phyloP scores from a whole-genome alignment of 192 early-diverging fungal genomes.

The Chytriomyces confervae region DNA sequence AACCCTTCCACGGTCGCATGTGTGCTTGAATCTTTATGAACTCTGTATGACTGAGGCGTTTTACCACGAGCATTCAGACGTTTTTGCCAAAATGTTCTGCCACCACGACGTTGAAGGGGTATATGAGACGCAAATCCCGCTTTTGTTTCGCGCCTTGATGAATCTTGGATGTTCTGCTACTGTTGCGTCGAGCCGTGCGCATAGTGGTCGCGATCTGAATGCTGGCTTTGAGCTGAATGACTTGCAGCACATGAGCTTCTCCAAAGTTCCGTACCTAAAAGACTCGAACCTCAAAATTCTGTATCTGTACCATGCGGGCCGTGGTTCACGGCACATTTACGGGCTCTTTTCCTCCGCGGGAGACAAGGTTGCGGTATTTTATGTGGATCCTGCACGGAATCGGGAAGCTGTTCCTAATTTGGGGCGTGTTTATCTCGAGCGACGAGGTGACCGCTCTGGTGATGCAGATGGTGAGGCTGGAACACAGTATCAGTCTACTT shows the following conservation, averaged over 20 bases:
- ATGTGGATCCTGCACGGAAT: slow-evolving; percentile 70
- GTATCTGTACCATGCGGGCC: slow-evolving; percentile 78
- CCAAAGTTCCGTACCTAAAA: slow-evolving; percentile 45
- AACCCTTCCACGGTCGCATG: slow-evolving; percentile 81
- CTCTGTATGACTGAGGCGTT: slow-evolving; percentile 81
- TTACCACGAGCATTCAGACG: slow-evolving; percentile 73
- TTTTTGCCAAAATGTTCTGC: slow-evolving; percentile 81
- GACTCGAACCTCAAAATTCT: slow-evolving; percentile 62
- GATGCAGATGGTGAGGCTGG: slow-evolving; percentile 26
- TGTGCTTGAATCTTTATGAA: slow-evolving; percentile 75
- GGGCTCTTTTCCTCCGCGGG: slow-evolving; percentile 72
- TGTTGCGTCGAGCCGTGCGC: slow-evolving; percentile 35
- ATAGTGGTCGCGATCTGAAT: slow-evolving; percentile 40
- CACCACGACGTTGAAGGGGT: slow-evolving; percentile 90
- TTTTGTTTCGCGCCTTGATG: slow-evolving; percentile 81
- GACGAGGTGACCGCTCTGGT: slow-evolving; percentile 1
- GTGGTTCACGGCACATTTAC: slow-evolving; percentile 64
- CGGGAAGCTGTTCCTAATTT: slow-evolving; percentile 77
- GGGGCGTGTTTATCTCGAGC: slow-evolving; percentile 68
- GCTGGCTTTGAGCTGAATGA: slow-evolving; percentile 51
- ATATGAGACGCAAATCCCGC: slow-evolving; percentile 89
- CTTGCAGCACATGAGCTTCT: slow-evolving; percentile 38
- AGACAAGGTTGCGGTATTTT: slow-evolving; percentile 66
- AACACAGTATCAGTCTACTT: slow-evolving; percentile 11
- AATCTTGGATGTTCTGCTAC: slow-evolving; percentile 68